phyloP scores from a whole-genome alignment of 352 stramenopile species.

The Globisporangium radiosum region DNA sequence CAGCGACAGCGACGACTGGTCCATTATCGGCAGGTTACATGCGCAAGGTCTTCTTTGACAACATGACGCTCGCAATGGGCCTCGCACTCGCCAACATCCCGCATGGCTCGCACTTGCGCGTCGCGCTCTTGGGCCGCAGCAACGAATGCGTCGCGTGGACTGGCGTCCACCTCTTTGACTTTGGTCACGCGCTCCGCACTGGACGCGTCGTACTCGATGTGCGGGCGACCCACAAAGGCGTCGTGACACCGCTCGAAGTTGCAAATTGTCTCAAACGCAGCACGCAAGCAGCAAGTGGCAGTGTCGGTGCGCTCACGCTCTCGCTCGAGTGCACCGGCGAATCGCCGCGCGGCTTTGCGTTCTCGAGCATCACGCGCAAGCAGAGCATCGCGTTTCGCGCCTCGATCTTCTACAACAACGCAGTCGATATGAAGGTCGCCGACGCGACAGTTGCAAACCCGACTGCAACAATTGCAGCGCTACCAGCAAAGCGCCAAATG shows the following conservation, averaged over 20 bases:
- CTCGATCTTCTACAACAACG: conserved; percentile 57
- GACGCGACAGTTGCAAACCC: conserved; percentile 1
- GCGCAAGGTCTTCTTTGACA: conserved; percentile 6
- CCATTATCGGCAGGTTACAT: not conserved
- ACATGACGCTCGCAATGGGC: conserved; percentile 8
- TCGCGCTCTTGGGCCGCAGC: conserved; percentile 46
- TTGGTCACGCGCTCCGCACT: conserved; percentile 59
- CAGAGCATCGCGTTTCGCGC: conserved; percentile 52
- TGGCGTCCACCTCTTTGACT: conserved; percentile 76
- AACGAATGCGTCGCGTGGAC: conserved; percentile 43
- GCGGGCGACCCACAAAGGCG: conserved; percentile 4
- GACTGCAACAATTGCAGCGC: conserved; percentile 15
- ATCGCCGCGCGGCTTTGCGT: conserved; percentile 42
- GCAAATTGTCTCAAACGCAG: conserved; percentile 57
- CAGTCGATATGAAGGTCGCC: not conserved
- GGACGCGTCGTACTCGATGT: conserved; percentile 39
- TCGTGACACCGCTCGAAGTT: conserved; percentile 65
- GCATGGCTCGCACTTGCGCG: conserved; percentile 62
- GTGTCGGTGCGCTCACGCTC: conserved; percentile 40
- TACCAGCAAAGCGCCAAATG: conserved; percentile 29
- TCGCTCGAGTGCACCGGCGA: conserved; percentile 35
- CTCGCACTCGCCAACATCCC: conserved; percentile 61
- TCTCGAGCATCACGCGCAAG: conserved; percentile 50
- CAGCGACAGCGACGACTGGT: not conserved
- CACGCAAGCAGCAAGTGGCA: conserved; percentile 19